Base-by-base conservation (phyloP, 495 filamentous ascomycete genomes). In the Evansstolkia leycettana region DNA sequence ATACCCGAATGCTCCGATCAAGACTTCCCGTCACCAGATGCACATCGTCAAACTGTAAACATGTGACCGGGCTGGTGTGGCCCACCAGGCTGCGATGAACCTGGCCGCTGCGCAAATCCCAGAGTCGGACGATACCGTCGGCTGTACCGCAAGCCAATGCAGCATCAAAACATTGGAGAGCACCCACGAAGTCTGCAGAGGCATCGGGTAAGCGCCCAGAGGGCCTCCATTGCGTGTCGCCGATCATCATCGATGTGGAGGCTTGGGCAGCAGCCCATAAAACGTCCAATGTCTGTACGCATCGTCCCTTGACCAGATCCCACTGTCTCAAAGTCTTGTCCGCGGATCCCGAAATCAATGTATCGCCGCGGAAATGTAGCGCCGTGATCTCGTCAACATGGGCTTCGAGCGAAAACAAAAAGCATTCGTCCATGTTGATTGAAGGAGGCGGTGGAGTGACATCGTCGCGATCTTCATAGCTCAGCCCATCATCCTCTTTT, bases 241-340 rank as follows among this genome's bases (percentile, higher is more conserved):
- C 39, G 58, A 62, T 70, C 69, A 85, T 40, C 33, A 77, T 66
- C 7, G 69, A 70, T 19, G 84, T 75, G 7, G 80, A 83, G 17
- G 85, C 86, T 54, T 96, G 92, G 2, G 90, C 87, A 1, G 90
- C 85, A 3, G 90, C 90, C 90, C 90, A 99, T 45, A 99, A 77
- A n/a, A 99, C 88, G 58, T 99, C 90, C 17, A 99, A 65, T 1
- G 90, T 99, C 59, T 99, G 90, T 19, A 96, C 84, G 56, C 90
- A 96, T 33, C 92, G 80, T 6, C 90, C 90, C 50, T 85, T 94
- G 41, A 83, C 80, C 20, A 99, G 63, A 70, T 99, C 90, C 90
- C 90, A 99, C 58, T 99, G 90, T 30, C 90, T 75, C 28, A 98
- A 60, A 2, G 90, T 98, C 67, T 98, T 98, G 57, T 98, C 90